Percentiles rank a stretch among this genome's conserved stretches.
phyloP scores from a whole-genome alignment of 2,329 filamentous ascomycete species.

The Blastomyces silverae region DNA sequence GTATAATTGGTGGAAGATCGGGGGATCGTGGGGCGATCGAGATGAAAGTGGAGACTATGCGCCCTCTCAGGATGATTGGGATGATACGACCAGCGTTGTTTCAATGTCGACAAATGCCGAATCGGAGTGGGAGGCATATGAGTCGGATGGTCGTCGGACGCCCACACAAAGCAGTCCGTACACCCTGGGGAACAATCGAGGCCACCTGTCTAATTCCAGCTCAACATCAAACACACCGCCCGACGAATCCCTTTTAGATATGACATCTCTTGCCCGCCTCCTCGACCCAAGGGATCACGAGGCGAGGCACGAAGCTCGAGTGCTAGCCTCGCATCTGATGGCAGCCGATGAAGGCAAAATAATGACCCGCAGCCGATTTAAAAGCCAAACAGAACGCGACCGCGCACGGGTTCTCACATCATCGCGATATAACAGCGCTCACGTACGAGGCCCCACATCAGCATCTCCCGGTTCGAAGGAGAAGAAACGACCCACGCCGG shows the following conservation, averaged over 20 bases:
- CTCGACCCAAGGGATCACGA: slow-evolving; percentile 72
- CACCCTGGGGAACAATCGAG: slow-evolving; percentile 20
- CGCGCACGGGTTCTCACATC: slow-evolving; percentile 61
- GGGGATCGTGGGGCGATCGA: slow-evolving; percentile 75
- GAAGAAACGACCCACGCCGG: slow-evolving; percentile 34
- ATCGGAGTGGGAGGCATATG: slow-evolving; percentile 45
- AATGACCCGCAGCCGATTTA: slow-evolving; percentile 75
- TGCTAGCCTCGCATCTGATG: slow-evolving; percentile 71
- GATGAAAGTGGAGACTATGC: slow-evolving; percentile 76
- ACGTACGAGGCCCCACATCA: slow-evolving; percentile 19
- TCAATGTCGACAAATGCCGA: slow-evolving; percentile 48
- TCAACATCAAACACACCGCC: slow-evolving; percentile 49
- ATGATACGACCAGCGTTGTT: slow-evolving; percentile 76
- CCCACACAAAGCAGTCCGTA: slow-evolving; percentile 63
- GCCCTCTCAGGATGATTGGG: slow-evolving; percentile 56
- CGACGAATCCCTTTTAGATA: slow-evolving; percentile 57
- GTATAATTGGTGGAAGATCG: slow-evolving; percentile 77
- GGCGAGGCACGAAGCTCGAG: slow-evolving; percentile 71
- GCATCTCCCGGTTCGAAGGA: slow-evolving; percentile 20
- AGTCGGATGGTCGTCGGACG: slow-evolving; percentile 54
- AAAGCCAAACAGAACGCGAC: slow-evolving; percentile 59
- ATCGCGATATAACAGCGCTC: slow-evolving; percentile 36
- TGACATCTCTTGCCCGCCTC: slow-evolving; percentile 66
- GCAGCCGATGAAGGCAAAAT: slow-evolving; percentile 52
- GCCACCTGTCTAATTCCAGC: slow-evolving; percentile 23